These are phyloP conservation scores for Xylaria sp. DNA, from an alignment of 2,329 filamentous ascomycete genomes.

Conservation along the genomic window DNA sequence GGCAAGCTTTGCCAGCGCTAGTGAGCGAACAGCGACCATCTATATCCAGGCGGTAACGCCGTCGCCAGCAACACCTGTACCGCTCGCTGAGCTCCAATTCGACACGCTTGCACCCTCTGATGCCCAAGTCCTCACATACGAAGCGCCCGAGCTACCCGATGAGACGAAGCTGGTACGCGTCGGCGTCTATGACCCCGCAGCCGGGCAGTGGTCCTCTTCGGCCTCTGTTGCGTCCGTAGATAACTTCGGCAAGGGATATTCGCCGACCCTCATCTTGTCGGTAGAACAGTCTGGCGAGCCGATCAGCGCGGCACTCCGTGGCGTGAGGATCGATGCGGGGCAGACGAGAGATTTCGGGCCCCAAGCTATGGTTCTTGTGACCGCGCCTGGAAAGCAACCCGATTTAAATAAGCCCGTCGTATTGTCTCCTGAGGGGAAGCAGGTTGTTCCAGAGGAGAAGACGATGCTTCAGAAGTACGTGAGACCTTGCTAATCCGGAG, in stretches of 20 bases:
- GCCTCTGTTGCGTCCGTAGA: conserved; percentile 65
- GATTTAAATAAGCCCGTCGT: conserved; percentile 73
- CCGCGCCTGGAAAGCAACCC: conserved; percentile 64
- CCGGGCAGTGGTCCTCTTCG: conserved; percentile 62
- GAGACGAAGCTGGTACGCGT: conserved; percentile 64
- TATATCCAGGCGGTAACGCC: conserved; percentile 64
- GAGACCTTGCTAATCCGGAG: not conserved
- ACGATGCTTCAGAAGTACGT: conserved; percentile 74
- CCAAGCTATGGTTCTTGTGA: conserved; percentile 63
- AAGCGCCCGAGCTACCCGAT: conserved; percentile 64
- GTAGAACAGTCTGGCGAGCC: conserved; percentile 58
- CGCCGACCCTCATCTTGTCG: conserved; percentile 65
- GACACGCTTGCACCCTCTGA: conserved; percentile 57
- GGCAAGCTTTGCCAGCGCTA: conserved; percentile 53
- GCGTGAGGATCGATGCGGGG: conserved; percentile 71
- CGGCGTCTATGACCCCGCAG: conserved; percentile 64
- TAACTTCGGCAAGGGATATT: conserved; percentile 71
- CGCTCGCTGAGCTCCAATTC: conserved; percentile 69
- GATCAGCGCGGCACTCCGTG: conserved; percentile 63
- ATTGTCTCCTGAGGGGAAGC: conserved; percentile 68
- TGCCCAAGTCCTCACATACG: conserved; percentile 65
- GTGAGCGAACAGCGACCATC: conserved; percentile 60
- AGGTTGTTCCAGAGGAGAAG: conserved; percentile 70
- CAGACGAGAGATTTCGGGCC: conserved; percentile 74
- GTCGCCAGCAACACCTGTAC: conserved; percentile 50